Evolutionary conservation across 2,329 filamentous ascomycete genomes (phyloP), one percentile per base, ranked within the genome.

Genomic region (Penicillium psychrosexuale): DNA sequence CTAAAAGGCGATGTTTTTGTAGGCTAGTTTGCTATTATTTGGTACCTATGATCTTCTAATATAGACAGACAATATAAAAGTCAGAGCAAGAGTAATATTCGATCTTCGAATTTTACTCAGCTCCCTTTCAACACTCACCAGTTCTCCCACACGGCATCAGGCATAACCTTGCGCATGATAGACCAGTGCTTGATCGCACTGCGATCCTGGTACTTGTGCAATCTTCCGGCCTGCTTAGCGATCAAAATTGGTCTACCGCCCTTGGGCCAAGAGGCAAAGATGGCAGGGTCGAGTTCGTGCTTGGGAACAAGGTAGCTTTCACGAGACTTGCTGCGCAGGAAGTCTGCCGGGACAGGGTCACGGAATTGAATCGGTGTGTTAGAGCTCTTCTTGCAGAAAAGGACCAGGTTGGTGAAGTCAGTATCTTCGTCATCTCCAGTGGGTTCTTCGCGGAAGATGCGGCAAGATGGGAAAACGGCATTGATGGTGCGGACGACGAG

Each of bases 351-450:
- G 0, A 74, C 77, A 0, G 91, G 83, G 15, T 78, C 67, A 12
- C 92, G 82, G 77, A 97, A 97, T 0, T 69, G 76, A 36, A 91
- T 75, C 0, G 77, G 74, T 7, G 60, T 63, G 24, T 64, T 61
- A 27, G 75, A 69, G 11, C 76, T 78, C 74, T 91, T 93, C 55
- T 84, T 86, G 79, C 94, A 99, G 77, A 97, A 97, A 57, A 97
- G 85, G 44, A 97, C 89, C 83, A 97, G 91, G 77, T 99, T 99
- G 69, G 91, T 90, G 72, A 97, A 97, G 68, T 96, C 90, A 34
- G 78, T 77, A 22, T 83, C 72, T 22, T 55, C 57, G 17, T 58
- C 51, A 8, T 77, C 73, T 5, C 83, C 77, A 3, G 78, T 74
- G 0, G 79, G 75, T 4, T 84, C 80, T 27, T 99, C 94, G 59